Conservation (phyloP, 805 yeast species). For the Babjeviella inositovora region DNA sequence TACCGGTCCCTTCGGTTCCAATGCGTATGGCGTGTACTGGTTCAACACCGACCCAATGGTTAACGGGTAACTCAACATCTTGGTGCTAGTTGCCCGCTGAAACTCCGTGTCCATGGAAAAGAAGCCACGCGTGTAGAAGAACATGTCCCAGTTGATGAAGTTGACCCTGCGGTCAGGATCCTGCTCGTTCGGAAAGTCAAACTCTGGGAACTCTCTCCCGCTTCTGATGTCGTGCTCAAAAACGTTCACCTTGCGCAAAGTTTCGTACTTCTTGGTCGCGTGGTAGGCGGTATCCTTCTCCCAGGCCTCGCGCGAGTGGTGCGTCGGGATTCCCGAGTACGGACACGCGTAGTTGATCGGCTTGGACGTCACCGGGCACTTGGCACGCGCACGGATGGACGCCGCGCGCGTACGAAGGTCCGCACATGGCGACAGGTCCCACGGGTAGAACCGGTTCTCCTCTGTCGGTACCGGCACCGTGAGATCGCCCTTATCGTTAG, state of each 20-base stretch:
- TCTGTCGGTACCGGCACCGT: too few species aligned
- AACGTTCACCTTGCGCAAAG: slow-evolving; percentile 73
- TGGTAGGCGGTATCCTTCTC: slow-evolving; percentile 65
- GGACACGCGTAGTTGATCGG: slow-evolving; percentile 85
- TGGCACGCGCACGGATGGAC: slow-evolving; percentile 69
- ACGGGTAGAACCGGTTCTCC: slow-evolving; percentile 62
- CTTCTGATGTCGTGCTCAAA: slow-evolving; percentile 92
- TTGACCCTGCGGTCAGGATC: slow-evolving; percentile 63
- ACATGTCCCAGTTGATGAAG: slow-evolving; percentile 81
- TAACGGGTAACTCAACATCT: slow-evolving; percentile 83
- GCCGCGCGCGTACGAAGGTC: slow-evolving; percentile 88
- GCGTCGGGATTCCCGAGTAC: slow-evolving; percentile 90
- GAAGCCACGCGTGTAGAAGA: slow-evolving; percentile 82
- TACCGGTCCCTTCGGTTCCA: slow-evolving; percentile 75
- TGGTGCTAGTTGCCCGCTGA: slow-evolving; percentile 89
- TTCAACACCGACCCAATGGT: slow-evolving; percentile 78
- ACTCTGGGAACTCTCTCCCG: slow-evolving; percentile 90
- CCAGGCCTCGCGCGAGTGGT: slow-evolving; percentile 85
- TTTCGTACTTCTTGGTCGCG: slow-evolving; percentile 43
- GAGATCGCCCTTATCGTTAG: too few species aligned
- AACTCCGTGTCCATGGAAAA: slow-evolving; percentile 95
- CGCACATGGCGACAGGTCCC: slow-evolving; percentile 87
- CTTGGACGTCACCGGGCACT: slow-evolving; percentile 78
- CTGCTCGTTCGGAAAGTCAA: slow-evolving; percentile 78
- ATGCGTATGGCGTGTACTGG: slow-evolving; percentile 69